Evolutionary conservation across 129 eudicot species (phyloP), one percentile per base, ranked within the genome.

Genomic region (Mikania micrantha): DNA sequence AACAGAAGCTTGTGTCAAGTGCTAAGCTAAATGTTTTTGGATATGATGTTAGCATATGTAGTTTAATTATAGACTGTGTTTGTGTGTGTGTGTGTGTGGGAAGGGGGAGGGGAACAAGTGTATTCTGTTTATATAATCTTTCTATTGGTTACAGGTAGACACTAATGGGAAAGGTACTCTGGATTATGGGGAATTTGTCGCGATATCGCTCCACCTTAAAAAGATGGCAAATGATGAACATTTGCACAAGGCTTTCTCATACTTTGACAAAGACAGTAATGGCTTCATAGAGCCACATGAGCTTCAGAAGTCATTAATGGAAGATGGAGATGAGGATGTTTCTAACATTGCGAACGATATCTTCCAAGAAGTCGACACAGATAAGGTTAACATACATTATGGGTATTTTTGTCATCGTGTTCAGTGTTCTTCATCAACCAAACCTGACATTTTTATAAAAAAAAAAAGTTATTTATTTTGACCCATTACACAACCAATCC

Each of bases 311-410:
- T 82, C 96, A 44, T 74, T 90, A 71, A 80, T 77, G 84, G 96
- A 90, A 80, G 96, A 90, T 68, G 96, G 94, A 47, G 84, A 57
- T 20, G 94, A 81, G 53, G 96, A 90, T 60, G 64, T 84, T 75
- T 44, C 87, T 53, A 76, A 75, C 78, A 81, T 90, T 39, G 91
- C 91, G 6, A 90, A 90, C 71, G 95, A 84, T 60, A 90, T 90
- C 64, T 84, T 90, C 80, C 95, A 90, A 80, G 97, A 90, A 77
- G 97, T 90, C 70, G 97, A 90, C 81, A 86, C 87, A 0, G 91
- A 90, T 69, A 90, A 90, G 88, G 97, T 90, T 16, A 77, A 4
- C 50, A 61, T 5, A 4, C 11, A 24, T 25, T 17, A 20, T 7
- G 56, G 56, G 56, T 58, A 1, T 53, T 53, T 3, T 25, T 8